Base-by-base conservation (phyloP, 2,329 filamentous ascomycete species). In the Iodosphaeria phyllophila region DNA sequence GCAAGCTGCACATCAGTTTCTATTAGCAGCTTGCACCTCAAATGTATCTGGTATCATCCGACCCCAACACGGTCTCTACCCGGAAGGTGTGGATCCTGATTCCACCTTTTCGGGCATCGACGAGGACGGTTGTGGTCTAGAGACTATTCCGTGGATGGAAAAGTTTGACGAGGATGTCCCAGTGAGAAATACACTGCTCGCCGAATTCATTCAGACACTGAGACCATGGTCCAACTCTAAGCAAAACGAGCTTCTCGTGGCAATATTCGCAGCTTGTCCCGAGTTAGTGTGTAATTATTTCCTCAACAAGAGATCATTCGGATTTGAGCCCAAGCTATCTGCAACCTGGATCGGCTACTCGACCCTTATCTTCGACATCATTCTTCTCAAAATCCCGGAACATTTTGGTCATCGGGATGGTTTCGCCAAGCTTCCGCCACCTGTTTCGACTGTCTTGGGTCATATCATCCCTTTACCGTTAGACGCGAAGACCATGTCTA, bases 261-360 rank as follows among this genome's bases (percentile, higher is more conserved):
- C 73, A 4, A 82, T 92, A 17, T 92, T 98, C 42, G 61, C 60
- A 32, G 67, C 68, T 6, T 79, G 76, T 0, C 86, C 91, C 1
- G 89, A 95, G 48, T 60, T 95, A 3, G 67, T 92, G 2, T 76
- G 82, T 21, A 73, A 83, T 39, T 98, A 91, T 46, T 95, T 92
- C 42, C 59, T 71, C 21, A 73, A 68, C 42, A 84, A 82, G 41
- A 72, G 66, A 31, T 67, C 74, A 27, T 89, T 95, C 39, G 69
- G 74, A 0, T 82, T 92, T 33, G 84, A 95, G 20, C 84, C 89
- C 0, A 95, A 92, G 42, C 60, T 91, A 5, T 89, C 83, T 3
- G 74, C 83, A 22, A 89, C 83, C 0, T 98, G 89, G 89, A 78
- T 95, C 36, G 84, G 86, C 20, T 92, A 91, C 43, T 82, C 83